Conservation (phyloP, 2,329 filamentous ascomycete genomes). For the Helicocarpus griseus region DNA sequence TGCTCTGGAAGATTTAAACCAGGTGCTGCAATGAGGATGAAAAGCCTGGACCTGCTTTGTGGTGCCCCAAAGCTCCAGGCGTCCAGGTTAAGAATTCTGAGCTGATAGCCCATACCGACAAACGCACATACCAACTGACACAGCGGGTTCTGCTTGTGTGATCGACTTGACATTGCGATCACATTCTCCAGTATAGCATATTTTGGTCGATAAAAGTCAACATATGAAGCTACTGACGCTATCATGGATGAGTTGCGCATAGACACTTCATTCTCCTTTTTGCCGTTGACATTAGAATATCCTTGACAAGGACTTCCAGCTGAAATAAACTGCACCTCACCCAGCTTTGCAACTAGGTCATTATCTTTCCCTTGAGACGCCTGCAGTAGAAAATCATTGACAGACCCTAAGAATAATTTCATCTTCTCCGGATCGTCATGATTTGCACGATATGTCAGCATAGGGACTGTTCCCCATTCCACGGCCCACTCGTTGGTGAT, state of each 20-base stretch:
- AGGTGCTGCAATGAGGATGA: constrained; percentile 62
- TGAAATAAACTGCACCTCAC: constrained; percentile 58
- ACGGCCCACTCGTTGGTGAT: constrained; percentile 59
- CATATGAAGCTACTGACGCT: constrained; percentile 62
- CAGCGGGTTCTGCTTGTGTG: constrained; percentile 52
- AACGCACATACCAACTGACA: constrained; percentile 63
- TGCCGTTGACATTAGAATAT: constrained; percentile 55
- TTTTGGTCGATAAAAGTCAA: constrained; percentile 66
- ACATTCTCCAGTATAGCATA: constrained; percentile 76
- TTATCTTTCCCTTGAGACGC: constrained; percentile 43
- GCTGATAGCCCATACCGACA: constrained; percentile 69
- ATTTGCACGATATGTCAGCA: constrained; percentile 69
- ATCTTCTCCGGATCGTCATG: constrained; percentile 31
- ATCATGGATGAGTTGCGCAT: constrained; percentile 66
- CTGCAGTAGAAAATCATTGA: constrained; percentile 55
- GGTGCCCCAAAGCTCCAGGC: constrained; percentile 59
- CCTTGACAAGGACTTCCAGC: constrained; percentile 71
- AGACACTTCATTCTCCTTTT: constrained; percentile 47
- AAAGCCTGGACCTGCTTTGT: constrained; percentile 58
- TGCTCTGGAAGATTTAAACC: constrained; percentile 47
- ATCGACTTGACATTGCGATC: constrained; percentile 48
- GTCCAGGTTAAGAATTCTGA: constrained; percentile 57
- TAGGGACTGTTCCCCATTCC: constrained; percentile 53
- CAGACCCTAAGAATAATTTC: constrained; percentile 58
- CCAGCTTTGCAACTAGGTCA: constrained; percentile 45